Evolutionary conservation across 2,329 filamentous ascomycete genomes (phyloP), one percentile per base, ranked within the genome.

Genomic region (Aspergillus bombycis): DNA sequence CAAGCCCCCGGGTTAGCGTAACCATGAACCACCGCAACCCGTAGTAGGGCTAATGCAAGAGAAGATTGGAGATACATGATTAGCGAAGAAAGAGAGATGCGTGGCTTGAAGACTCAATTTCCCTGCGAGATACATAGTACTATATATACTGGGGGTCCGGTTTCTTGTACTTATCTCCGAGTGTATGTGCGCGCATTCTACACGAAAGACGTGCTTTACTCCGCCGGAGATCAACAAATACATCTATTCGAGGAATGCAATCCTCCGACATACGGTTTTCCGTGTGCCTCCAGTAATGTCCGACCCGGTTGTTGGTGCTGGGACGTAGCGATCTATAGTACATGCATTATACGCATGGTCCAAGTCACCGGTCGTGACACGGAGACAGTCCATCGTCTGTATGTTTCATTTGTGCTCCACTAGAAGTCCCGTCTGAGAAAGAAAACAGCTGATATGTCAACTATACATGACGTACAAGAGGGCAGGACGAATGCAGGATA

Each of bases 1-100:
- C 75, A 77, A 16, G 67, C 52, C 1, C 73, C 74, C 2, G 75
- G 75, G 23, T 74, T 62, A 10, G 70, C 72, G 65, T 76, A 77
- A 61, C 68, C 73, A 52, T 71, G 62, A 8, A 58, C 73, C 4
- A 70, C 55, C 36, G 61, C 65, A 12, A 59, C 64, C 14, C 65
- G 62, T 2, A 55, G 32, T 14, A 55, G n/a, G 52, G n/a, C 52
- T 38, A 55, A 16, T 41, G 26, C 52, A 41, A 55, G 52, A 23
- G 34, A 55, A 10, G 52, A 38, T 14, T 23, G 52, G 4, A 38
- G 10, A 38, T 38, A 38, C 52, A 55, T 55, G 52, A 4, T 26
- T 55, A 36, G 30, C 12, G 10, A 30, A 38, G 8, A 7, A 4
- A 19, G 12, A 21, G 12, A 38, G 10, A 28, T 55, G 7, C 1